Percentiles rank a stretch among this genome's conserved stretches.
Evolutionary conservation across 495 filamentous ascomycete genomes (phyloP).

Genomic region (Xylaria scruposa): DNA sequence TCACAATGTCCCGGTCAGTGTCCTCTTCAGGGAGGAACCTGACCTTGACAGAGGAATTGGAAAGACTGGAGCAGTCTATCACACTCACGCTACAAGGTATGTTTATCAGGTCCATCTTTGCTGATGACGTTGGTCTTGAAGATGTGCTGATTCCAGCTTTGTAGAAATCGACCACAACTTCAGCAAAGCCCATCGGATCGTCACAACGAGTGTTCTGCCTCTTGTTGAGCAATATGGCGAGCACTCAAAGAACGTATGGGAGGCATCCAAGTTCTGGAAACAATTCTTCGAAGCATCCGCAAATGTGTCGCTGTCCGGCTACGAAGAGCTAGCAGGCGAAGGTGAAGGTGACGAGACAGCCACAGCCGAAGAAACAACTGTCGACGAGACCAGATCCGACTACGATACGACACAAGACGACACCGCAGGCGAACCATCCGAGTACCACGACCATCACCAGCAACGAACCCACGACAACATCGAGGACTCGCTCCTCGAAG

Average conservation of each 20-base stretch:
- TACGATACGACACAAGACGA: slow-evolving; percentile 50
- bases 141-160: slow-evolving; percentile 23
- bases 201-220: slow-evolving; percentile 90
- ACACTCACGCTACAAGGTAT: slow-evolving; percentile 93
- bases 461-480: slow-evolving; percentile 44
- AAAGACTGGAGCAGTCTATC: slow-evolving; percentile 95
- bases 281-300: slow-evolving; percentile 99
- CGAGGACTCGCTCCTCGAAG: slow-evolving; percentile 61
- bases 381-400: slow-evolving; percentile 50
- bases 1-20: slow-evolving; percentile 49
- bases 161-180: slow-evolving; percentile 98
- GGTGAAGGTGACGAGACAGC: slow-evolving; percentile 58
- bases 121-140: background rate
- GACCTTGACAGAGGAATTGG: slow-evolving; percentile 90
- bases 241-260: slow-evolving; percentile 93
- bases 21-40: slow-evolving; percentile 67
- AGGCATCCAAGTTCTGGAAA: slow-evolving; percentile 99
- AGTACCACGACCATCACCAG: slow-evolving; percentile 38
- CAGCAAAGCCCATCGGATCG: slow-evolving; percentile 93
- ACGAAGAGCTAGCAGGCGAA: slow-evolving; percentile 76
- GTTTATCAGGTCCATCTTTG: background rate
- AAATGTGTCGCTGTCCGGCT: slow-evolving; percentile 95
- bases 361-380: slow-evolving; percentile 42
- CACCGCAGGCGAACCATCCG: slow-evolving; percentile 41
- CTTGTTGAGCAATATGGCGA: slow-evolving; percentile 96